Base-by-base conservation (phyloP, 2,329 filamentous ascomycete genomes). In the Orbilia oligospora region DNA sequence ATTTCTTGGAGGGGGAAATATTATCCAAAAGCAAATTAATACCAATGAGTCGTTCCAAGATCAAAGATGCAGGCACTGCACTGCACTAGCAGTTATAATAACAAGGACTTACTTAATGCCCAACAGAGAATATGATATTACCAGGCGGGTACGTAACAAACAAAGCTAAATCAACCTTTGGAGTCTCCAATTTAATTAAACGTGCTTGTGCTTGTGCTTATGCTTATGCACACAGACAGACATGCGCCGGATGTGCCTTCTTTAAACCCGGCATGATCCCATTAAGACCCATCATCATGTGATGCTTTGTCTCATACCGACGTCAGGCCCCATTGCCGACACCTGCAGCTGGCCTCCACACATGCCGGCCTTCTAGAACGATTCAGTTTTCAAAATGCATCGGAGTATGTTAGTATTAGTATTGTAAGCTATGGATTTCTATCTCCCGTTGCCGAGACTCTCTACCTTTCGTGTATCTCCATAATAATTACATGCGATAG, bases 261-360 rank as follows among this genome's bases (percentile, higher is more conserved):
- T 27, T 18, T 18, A 46, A 64, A 46, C 58, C 58, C 58, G 41
- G 64, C 27, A 66, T 66, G 63, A 53, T 36, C 46, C 48, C 30
- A 38, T 49, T 24, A 30, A 44, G 10, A 33, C 9, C 49, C 12
- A 10, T 24, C 51, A 41, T 69, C 66, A 69, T 69, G 66, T 69
- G 66, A 69, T 58, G 36, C 49, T 41, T 56, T 69, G 66, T 69
- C 66, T 69, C 66, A 58, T 69, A 69, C 16, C 66, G 66, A 69
- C 66, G 66, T 69, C 66, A 69, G 66, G 51, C 48, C 61, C 38
- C 18, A 5, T n/a, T 6, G 48, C 18, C 12, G 12, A 14, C 48
- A 2, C 27, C 49, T 68, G 65, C 49, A 68, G 16, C 48, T n/a
- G 14, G 20, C 53, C 30, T 27, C 53, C 61, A 36, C 46, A 38